A percentile compares a stretch with the other conserved stretches of the same genome.
phyloP scores from a whole-genome alignment of 2,329 filamentous ascomycete species.

The Dryadomyces quercus-mongolicae region DNA sequence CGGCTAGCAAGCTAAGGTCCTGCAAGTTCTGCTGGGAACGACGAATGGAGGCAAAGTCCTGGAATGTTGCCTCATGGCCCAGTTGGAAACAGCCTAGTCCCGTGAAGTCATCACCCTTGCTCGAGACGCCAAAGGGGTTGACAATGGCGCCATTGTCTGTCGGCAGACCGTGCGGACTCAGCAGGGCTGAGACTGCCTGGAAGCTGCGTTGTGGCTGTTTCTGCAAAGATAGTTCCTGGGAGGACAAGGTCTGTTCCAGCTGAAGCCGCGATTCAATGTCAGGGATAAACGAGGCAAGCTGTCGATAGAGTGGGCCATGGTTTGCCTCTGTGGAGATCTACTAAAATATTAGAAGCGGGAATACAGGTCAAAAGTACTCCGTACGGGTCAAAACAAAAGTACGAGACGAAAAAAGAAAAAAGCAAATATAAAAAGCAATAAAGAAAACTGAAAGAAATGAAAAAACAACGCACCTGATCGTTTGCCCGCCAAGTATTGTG shows the following conservation, averaged over 20 bases:
- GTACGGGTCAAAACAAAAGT: too few relatives aligned
- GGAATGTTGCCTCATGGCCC: slow-evolving; percentile 13
- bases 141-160: neutral
- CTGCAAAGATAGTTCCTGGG: neutral
- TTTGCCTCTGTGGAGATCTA: neutral
- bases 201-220: neutral
- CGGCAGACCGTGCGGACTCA: neutral
- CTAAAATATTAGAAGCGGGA: neutral
- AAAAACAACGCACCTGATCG: slow-evolving; percentile 7
- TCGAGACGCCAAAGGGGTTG: slow-evolving; percentile 12
- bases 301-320: neutral
- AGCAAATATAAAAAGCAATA: neutral
- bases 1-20: slow-evolving; percentile 12
- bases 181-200: neutral
- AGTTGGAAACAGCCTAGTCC: slow-evolving; percentile 18
- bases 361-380: too few relatives aligned
- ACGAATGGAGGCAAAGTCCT: slow-evolving; percentile 15
- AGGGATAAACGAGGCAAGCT: neutral
- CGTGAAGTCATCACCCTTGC: slow-evolving; percentile 12
- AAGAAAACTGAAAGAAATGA: neutral
- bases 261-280: neutral
- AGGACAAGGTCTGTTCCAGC: neutral
- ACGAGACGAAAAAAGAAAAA: neutral
- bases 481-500: slow-evolving; percentile 17
- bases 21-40: slow-evolving; percentile 13